These are phyloP conservation scores for Acrodontium crateriforme DNA, from an alignment of 2,329 filamentous ascomycete genomes.

Conservation along the genomic window DNA sequence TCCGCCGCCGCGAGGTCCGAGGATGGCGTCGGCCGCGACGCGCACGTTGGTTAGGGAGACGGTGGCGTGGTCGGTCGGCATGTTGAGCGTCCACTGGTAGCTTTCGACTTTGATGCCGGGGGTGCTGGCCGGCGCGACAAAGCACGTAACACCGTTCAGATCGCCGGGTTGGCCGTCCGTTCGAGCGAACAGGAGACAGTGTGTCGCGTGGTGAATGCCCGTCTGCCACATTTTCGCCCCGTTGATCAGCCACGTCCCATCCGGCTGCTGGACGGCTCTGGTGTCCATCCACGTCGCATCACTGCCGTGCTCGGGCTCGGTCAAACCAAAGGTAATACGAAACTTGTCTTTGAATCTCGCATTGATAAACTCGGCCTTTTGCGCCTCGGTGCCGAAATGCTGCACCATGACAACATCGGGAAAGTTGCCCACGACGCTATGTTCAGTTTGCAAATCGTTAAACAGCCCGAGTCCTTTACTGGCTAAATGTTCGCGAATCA, in stretches of 20 bases:
- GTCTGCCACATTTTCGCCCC: slow-evolving; percentile 54
- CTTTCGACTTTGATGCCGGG: slow-evolving; percentile 41
- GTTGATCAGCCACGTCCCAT: slow-evolving; percentile 40
- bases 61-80: slow-evolving; percentile 51
- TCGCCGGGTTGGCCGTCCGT: slow-evolving; percentile 41
- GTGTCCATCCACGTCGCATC: slow-evolving; percentile 52
- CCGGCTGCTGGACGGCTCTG: slow-evolving; percentile 30
- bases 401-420: slow-evolving; percentile 49
- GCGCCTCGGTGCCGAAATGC: slow-evolving; percentile 43
- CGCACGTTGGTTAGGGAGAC: slow-evolving; percentile 43
- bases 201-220: slow-evolving; percentile 47
- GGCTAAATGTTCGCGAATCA: slow-evolving; percentile 45
- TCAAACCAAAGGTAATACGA: slow-evolving; percentile 47
- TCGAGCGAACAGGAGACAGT: slow-evolving; percentile 48
- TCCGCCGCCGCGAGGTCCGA: slow-evolving; percentile 40
- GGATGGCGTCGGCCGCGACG: slow-evolving; percentile 38
- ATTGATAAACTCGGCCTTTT: slow-evolving; percentile 41
- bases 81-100: slow-evolving; percentile 53
- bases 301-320: slow-evolving; percentile 47
- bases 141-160: slow-evolving; percentile 45
- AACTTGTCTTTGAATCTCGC: slow-evolving; percentile 40
- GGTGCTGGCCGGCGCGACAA: slow-evolving; percentile 41
- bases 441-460: slow-evolving; percentile 52
- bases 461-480: slow-evolving; percentile 46
- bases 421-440: slow-evolving; percentile 49